Conservation (phyloP, 2,329 filamentous ascomycete species). For the Claviceps maximensis region DNA sequence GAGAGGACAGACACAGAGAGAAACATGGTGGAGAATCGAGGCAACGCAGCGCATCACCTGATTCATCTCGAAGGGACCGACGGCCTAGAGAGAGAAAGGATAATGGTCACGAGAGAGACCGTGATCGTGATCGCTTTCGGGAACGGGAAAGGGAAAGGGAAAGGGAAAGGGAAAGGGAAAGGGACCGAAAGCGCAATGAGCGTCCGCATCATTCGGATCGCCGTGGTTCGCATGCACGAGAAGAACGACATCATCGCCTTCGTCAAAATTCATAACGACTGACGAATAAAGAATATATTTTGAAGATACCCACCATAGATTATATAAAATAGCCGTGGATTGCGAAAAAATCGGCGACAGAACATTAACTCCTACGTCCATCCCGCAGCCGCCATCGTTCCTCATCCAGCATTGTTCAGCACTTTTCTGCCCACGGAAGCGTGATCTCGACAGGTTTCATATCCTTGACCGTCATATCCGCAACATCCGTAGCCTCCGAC, state of each 20-base stretch:
- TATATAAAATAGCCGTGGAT: not conserved
- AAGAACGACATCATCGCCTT: conserved; percentile 5
- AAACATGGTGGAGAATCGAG: conserved; percentile 11
- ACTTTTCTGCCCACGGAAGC: conserved; percentile 33
- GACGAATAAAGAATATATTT: not conserved
- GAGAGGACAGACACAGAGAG: conserved; percentile 21
- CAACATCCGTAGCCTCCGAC: conserved; percentile 40
- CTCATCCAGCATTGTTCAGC: not conserved
- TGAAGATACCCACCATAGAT: not conserved
- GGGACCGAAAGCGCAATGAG: conserved; percentile 7
- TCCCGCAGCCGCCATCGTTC: not conserved
- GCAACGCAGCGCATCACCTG: conserved; percentile 8
- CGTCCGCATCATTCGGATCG: conserved; percentile 8
- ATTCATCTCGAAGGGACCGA: conserved; percentile 1
- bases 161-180: not conserved
- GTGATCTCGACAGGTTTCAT: conserved; percentile 39
- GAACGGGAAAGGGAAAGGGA: not conserved
- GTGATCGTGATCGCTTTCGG: conserved; percentile 1
- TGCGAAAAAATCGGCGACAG: not conserved
- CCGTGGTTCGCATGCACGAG: conserved; percentile 9
- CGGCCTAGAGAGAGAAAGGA: conserved; percentile 8
- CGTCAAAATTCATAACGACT: not conserved
- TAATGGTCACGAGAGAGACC: conserved; percentile 7
- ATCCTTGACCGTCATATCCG: conserved; percentile 31
- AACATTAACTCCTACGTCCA: not conserved